Evolutionary conservation across 306 rosid genomes (phyloP), one percentile per base, ranked within the genome.

Genomic region (Elaeagnus macrophylla): DNA sequence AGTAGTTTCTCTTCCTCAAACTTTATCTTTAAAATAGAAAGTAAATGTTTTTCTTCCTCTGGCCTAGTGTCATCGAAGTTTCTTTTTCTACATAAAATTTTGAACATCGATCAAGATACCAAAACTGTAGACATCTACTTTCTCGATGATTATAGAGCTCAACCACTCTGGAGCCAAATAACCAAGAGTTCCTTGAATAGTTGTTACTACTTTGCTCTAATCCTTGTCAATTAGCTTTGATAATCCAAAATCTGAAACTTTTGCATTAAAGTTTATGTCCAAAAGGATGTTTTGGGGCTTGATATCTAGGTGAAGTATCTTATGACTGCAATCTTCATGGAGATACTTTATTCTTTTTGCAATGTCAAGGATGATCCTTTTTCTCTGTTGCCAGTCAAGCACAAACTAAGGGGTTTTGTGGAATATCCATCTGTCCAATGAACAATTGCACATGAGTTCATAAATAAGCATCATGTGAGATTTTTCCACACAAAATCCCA

Each of bases 161-260:
- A 36, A 12, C 61, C 51, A 57, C 20, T 57, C 61, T 39, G 48
- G 60, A 56, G 60, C 48, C 48, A 56, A 15, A 40, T 56, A 56
- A 47, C 48, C 60, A 7, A 37, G 48, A 9, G 61, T 57, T 1
- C 61, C 61, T 40, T 25, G 40, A 39, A 42, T 57, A 9, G 48
- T 40, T 40, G 61, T 42, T 16, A 57, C 3, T 3, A 57, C 48
- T 57, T 57, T 32, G 35, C 61, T 57, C 1, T 41, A 16, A 12
- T 57, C 45, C 4, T 18, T 7, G 1, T 54, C 59, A 10, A 54
- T 35, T 17, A 54, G 10, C 20, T 54, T 54, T 37, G 42, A 38
- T 32, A 54, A 14, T 4, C 59, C 59, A 54, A 54, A 54, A 38
- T 54, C 59, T 37, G 59, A 54, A 6, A 54, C 47, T 39, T 54